A percentile compares a stretch with the other conserved stretches of the same genome.
These are phyloP conservation scores for Penicillium waksmanii DNA, from an alignment of 495 filamentous ascomycete species.

Conservation along the genomic window DNA sequence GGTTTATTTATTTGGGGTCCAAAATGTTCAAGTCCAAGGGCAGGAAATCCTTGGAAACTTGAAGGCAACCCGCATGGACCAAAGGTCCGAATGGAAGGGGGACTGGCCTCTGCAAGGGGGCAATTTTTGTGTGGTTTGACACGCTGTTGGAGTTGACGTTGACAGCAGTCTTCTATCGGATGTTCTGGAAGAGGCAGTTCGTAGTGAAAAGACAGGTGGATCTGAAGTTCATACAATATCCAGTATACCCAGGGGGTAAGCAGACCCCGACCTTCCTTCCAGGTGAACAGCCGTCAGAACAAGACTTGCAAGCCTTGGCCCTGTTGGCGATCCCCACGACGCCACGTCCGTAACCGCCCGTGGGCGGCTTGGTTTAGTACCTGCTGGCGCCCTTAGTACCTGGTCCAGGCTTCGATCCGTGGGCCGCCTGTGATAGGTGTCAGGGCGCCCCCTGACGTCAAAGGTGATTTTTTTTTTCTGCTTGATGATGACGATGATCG, in stretches of 20 bases:
- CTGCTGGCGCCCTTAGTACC: slow-evolving; percentile 15
- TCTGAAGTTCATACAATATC: not conserved
- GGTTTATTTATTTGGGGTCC: not conserved
- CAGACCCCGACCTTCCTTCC: slow-evolving; percentile 11
- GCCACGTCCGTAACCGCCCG: slow-evolving; percentile 31
- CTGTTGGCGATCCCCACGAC: slow-evolving; percentile 25
- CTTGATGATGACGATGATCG: slow-evolving; percentile 2
- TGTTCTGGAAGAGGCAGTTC: slow-evolving; percentile 24
- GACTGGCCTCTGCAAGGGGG: slow-evolving; percentile 3
- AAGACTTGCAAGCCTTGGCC: slow-evolving; percentile 24
- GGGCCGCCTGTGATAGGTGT: slow-evolving; percentile 6
- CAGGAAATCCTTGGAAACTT: not conserved
- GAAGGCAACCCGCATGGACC: slow-evolving; percentile 5
- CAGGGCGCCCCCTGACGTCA: slow-evolving; percentile 7
- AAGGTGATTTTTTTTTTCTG: not conserved
- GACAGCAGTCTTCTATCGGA: slow-evolving; percentile 13
- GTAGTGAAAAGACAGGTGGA: not conserved
- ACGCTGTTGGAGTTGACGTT: not conserved
- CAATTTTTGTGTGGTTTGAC: not conserved
- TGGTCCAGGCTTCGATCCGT: slow-evolving; percentile 15
- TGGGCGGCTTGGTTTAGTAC: slow-evolving; percentile 11
- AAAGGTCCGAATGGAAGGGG: slow-evolving; percentile 14
- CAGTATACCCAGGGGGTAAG: slow-evolving; percentile 12
- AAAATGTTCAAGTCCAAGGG: not conserved
- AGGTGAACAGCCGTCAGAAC: slow-evolving; percentile 16